Conservation (phyloP, 108 stramenopile species). For the Pseudonitzschia delicatissima region DNA sequence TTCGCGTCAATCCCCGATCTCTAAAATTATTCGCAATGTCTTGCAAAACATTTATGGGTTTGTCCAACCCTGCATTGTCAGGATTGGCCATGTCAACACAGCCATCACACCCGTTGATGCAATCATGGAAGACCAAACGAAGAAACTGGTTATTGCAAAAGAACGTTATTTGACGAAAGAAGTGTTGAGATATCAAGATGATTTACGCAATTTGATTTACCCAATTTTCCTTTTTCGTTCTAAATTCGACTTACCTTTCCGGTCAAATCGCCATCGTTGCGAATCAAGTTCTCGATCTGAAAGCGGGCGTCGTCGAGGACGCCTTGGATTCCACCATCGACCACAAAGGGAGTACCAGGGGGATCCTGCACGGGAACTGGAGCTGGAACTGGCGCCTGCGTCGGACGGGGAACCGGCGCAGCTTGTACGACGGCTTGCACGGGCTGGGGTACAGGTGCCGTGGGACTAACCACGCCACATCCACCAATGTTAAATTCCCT, state of each 20-base stretch:
- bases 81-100: conserved; percentile 46
- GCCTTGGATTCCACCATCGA: neutral
- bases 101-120: conserved; percentile 50
- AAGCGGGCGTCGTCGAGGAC: conserved; percentile 5
- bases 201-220: no score
- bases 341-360: neutral
- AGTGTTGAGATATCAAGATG: no score
- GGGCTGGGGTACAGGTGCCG: no score
- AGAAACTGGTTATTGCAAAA: conserved; percentile 22
- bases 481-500: neutral
- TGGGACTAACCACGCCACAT: neutral
- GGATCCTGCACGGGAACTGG: neutral
- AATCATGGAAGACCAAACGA: conserved; percentile 61
- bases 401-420: no score
- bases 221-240: neutral
- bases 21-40: conserved; percentile 30
- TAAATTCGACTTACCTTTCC: conserved; percentile 10
- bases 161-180: no score
- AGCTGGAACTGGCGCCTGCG: neutral
- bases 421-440: neutral
- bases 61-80: conserved; percentile 43
- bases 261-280: conserved; percentile 1
- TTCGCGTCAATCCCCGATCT: conserved; percentile 32
- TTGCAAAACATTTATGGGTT: conserved; percentile 40
- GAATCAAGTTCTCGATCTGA: conserved; percentile 9